phyloP scores from a whole-genome alignment of 352 stramenopile genomes.

The Phytopythium cucurbitacearum region DNA sequence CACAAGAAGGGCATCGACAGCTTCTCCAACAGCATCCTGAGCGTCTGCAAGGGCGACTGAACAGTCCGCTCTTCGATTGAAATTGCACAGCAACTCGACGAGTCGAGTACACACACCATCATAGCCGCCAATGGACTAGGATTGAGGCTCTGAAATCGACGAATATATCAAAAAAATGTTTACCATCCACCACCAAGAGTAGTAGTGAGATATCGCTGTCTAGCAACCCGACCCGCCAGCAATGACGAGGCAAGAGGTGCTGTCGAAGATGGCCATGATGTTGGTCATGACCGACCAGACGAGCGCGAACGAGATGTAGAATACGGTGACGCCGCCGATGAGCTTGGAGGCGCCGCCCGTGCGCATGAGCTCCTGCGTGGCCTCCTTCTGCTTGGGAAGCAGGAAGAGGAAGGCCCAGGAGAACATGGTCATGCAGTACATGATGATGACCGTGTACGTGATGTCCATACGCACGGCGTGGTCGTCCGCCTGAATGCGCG shows the following conservation, averaged over 20 bases:
- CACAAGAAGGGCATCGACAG: slow-evolving; percentile 4
- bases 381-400: slow-evolving; percentile 29
- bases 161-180: too few species aligned
- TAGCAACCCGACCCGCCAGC: not conserved
- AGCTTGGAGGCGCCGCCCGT: slow-evolving; percentile 27
- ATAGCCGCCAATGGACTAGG: too few species aligned
- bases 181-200: too few species aligned
- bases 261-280: slow-evolving; percentile 30
- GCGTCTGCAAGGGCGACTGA: slow-evolving; percentile 16
- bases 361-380: slow-evolving; percentile 21
- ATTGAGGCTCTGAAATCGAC: too few species aligned
- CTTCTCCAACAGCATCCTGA: slow-evolving; percentile 19
- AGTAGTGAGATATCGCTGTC: too few species aligned
- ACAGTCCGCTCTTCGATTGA: not conserved
- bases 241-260: slow-evolving; percentile 30
- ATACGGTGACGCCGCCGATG: slow-evolving; percentile 19
- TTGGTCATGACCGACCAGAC: slow-evolving; percentile 33
- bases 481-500: slow-evolving; percentile 25
- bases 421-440: slow-evolving; percentile 25
- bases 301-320: slow-evolving; percentile 19
- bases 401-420: slow-evolving; percentile 26
- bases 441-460: slow-evolving; percentile 29
- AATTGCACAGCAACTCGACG: too few species aligned
- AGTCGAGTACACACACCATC: too few species aligned
- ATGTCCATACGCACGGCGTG: slow-evolving; percentile 22